phyloP scores from a whole-genome alignment of 306 rosid genomes.

The Dryas octopetala region DNA sequence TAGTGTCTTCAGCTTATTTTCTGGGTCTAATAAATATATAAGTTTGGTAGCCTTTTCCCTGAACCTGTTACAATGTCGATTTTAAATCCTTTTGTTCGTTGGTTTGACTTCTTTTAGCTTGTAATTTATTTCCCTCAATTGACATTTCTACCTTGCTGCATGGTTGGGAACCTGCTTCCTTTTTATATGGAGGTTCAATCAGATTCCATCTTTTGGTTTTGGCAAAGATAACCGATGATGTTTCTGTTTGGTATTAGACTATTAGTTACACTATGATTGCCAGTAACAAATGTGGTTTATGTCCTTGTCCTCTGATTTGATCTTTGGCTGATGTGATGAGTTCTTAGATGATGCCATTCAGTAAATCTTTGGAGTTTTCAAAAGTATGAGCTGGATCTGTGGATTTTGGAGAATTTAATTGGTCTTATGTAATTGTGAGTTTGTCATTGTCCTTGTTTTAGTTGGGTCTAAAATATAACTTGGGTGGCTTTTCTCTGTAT shows the following conservation, averaged over 20 bases:
- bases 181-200: neutral
- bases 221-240: neutral
- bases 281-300: neutral
- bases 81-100: neutral
- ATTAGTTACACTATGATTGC: neutral
- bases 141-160: neutral
- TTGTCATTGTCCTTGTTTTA: neutral
- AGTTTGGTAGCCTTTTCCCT: neutral
- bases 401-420: neutral
- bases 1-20: neutral
- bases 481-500: neutral
- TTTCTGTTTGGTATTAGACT: neutral
- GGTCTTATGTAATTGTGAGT: neutral
- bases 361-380: neutral
- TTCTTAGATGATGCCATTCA: neutral
- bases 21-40: neutral
- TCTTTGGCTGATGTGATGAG: neutral
- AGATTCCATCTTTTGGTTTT: neutral
- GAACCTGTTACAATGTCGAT: neutral
- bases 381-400: no score
- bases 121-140: neutral
- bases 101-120: neutral
- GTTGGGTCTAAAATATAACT: neutral
- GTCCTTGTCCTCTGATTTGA: neutral
- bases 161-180: neutral